These are phyloP conservation scores for Lonicera japonica DNA, from an alignment of 129 eudicot species.

Conservation along the genomic window DNA sequence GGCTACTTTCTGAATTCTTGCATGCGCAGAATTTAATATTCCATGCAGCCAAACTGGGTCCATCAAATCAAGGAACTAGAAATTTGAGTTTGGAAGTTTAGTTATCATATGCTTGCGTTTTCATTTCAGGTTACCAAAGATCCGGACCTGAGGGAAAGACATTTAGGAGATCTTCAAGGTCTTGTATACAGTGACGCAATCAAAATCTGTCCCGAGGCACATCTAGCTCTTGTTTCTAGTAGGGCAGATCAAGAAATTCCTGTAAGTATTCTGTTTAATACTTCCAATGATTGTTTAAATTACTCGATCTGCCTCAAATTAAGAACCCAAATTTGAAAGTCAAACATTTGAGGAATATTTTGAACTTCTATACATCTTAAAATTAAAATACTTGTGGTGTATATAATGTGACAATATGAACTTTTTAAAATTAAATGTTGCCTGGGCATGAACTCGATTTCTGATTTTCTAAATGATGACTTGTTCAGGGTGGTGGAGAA, in stretches of 20 bases:
- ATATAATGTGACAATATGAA: too few species aligned
- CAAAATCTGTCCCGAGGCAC: slow-evolving; percentile 56
- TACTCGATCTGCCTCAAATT: too few species aligned
- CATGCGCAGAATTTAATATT: slow-evolving; percentile 1
- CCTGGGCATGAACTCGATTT: too few species aligned
- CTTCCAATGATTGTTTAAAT: too few species aligned
- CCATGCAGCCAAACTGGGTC: neutral
- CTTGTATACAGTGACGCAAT: slow-evolving; percentile 42
- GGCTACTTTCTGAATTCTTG: too few species aligned
- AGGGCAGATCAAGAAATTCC: slow-evolving; percentile 66
- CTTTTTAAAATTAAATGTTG: too few species aligned
- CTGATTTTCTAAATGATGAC: too few species aligned
- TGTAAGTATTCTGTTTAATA: slow-evolving; percentile 30
- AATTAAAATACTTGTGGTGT: too few species aligned
- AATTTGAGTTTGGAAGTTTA: neutral
- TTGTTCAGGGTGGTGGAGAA: slow-evolving; percentile 95
- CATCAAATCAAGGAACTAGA: neutral
- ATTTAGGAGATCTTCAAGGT: slow-evolving; percentile 94
- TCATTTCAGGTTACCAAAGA: slow-evolving; percentile 63
- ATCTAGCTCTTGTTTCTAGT: slow-evolving; percentile 50
- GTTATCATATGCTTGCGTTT: slow-evolving; percentile 2
- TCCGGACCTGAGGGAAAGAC: slow-evolving; percentile 67
- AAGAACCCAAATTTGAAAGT: too few species aligned
- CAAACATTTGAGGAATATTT: too few species aligned
- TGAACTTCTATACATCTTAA: too few species aligned